Conservation (phyloP, 768 basidiomycete genomes). For the Hygrophoropsis aurantiaca region DNA sequence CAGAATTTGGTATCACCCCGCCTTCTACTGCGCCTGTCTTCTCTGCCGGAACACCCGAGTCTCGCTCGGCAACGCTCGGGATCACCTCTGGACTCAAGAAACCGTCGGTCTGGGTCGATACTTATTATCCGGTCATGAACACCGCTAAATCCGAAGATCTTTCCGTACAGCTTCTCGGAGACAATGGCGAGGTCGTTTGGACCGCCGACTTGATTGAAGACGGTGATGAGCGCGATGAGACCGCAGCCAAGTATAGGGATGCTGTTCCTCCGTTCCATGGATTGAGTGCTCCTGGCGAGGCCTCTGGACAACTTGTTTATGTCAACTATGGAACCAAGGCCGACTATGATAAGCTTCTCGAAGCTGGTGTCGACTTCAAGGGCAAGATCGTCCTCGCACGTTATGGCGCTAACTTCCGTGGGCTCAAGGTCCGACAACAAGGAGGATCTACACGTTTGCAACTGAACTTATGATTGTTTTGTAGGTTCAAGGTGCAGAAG, state of each 20-base stretch:
- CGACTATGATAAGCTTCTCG: conserved; percentile 64
- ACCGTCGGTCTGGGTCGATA: conserved; percentile 79
- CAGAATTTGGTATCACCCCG: conserved; percentile 52
- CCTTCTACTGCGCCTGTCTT: conserved; percentile 53
- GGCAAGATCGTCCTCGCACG: conserved; percentile 79
- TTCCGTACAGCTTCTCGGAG: conserved; percentile 63
- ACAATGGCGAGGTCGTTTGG: conserved; percentile 57
- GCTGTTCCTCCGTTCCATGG: conserved; percentile 87
- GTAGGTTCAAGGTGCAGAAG: conserved; percentile 80
- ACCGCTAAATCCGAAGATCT: conserved; percentile 59
- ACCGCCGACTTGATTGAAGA: conserved; percentile 74
- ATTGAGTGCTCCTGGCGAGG: conserved; percentile 74
- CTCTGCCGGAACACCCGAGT: conserved; percentile 65
- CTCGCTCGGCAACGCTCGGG: conserved; percentile 64
- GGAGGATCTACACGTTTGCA: conserved; percentile 7
- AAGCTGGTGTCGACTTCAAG: conserved; percentile 65
- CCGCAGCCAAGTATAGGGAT: conserved; percentile 65
- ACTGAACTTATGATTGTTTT: conserved; percentile 13
- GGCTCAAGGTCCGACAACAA: conserved; percentile 62
- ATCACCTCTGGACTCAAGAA: conserved; percentile 44
- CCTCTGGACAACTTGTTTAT: conserved; percentile 67
- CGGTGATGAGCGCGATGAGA: conserved; percentile 66
- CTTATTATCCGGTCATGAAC: conserved; percentile 88
- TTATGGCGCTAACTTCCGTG: conserved; percentile 78
- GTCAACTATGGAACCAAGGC: conserved; percentile 78